phyloP scores from a whole-genome alignment of 192 early-diverging fungal genomes.

The Linnemannia hyalina region DNA sequence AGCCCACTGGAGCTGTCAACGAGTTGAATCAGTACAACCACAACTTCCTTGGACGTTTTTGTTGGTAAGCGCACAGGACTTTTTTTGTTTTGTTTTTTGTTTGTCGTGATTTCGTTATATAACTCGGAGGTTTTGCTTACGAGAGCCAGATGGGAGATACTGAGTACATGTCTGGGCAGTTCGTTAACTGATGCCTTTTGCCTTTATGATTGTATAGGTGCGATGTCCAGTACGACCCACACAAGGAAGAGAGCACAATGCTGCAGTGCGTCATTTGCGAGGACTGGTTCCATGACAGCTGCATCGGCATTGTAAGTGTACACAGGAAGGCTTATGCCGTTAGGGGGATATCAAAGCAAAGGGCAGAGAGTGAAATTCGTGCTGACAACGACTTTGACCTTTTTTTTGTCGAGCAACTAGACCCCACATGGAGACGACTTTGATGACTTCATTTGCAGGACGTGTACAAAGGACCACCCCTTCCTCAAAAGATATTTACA shows the following conservation, averaged over 20 bases:
- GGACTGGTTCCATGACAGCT: slow-evolving; percentile 86
- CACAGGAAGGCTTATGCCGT: not conserved
- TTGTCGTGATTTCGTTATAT: not conserved
- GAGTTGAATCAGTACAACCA: slow-evolving; percentile 84
- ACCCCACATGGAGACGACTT: slow-evolving; percentile 67
- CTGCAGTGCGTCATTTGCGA: slow-evolving; percentile 89
- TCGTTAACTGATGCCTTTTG: not conserved
- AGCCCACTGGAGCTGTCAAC: slow-evolving; percentile 63
- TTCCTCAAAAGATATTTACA: slow-evolving; percentile 55
- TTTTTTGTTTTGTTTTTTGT: not conserved
- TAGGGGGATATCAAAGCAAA: not conserved
- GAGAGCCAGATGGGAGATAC: not conserved
- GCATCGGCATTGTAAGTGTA: slow-evolving; percentile 68
- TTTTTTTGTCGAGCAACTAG: slow-evolving; percentile 23
- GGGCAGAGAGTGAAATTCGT: not conserved
- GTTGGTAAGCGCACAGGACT: slow-evolving; percentile 63
- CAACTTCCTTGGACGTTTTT: slow-evolving; percentile 88
- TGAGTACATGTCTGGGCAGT: not conserved
- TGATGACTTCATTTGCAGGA: slow-evolving; percentile 79
- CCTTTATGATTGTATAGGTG: slow-evolving; percentile 63
- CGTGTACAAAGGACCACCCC: slow-evolving; percentile 65
- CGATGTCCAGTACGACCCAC: slow-evolving; percentile 79
- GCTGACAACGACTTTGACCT: not conserved
- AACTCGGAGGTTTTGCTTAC: not conserved
- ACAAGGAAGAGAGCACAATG: slow-evolving; percentile 82